Conservation (phyloP, 208 protist species). For the Acanthamoeba pearcei region DNA sequence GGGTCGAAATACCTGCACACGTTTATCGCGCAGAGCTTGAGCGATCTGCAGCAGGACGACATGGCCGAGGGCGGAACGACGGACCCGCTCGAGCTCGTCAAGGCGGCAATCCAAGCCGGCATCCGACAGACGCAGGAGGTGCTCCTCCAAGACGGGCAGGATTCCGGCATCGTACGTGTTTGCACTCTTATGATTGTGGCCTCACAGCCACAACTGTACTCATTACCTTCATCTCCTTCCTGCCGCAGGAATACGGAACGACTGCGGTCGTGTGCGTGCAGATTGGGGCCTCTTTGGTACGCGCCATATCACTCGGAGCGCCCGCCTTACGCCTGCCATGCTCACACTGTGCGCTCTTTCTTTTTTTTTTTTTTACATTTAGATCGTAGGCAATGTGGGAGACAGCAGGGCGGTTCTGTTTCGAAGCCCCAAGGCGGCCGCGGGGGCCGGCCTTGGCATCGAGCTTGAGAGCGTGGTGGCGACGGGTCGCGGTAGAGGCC, state of each 20-base stretch:
- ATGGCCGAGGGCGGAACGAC: not conserved
- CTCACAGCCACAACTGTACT: not conserved
- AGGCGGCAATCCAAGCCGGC: not conserved
- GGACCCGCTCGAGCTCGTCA: slow-evolving; percentile 7
- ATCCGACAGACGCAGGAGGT: slow-evolving; percentile 47
- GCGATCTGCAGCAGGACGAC: slow-evolving; percentile 36
- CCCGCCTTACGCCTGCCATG: no score
- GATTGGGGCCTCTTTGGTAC: not conserved
- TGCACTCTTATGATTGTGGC: not conserved
- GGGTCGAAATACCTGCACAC: slow-evolving; percentile 19
- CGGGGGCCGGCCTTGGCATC: not conserved
- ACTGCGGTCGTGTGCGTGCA: slow-evolving; percentile 42
- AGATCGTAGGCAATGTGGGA: slow-evolving; percentile 66
- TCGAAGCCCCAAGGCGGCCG: not conserved
- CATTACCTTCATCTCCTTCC: not conserved
- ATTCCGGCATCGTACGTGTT: slow-evolving; percentile 12
- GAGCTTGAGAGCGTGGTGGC: not conserved
- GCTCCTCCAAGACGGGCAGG: not conserved
- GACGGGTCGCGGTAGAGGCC: not conserved
- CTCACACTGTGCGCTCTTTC: not conserved
- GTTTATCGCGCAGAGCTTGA: slow-evolving; percentile 5
- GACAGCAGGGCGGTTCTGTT: slow-evolving; percentile 70
- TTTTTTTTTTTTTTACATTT: no score
- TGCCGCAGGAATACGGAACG: slow-evolving; percentile 68
- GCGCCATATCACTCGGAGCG: not conserved